phyloP scores from a whole-genome alignment of 345 rosid species.

The Brassica incana region DNA sequence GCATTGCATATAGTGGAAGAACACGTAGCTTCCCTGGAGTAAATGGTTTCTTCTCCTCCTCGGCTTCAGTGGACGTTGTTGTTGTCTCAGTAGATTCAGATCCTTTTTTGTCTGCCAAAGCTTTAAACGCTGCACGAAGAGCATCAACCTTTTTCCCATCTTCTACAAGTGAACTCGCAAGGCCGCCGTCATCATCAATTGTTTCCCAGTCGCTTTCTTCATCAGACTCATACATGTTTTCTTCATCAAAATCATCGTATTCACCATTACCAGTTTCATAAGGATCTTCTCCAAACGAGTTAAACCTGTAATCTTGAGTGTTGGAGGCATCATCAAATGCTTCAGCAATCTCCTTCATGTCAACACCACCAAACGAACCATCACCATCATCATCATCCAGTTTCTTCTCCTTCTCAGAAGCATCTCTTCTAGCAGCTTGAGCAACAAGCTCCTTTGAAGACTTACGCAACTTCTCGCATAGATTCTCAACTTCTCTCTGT shows the following conservation, averaged over 20 bases:
- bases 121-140: slow-evolving; percentile 73
- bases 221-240: slow-evolving; percentile 33
- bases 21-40: neutral
- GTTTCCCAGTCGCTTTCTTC: slow-evolving; percentile 72
- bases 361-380: neutral
- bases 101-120: slow-evolving; percentile 49
- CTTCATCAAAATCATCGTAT: slow-evolving; percentile 26
- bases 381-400: neutral
- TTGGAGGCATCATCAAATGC: neutral
- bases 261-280: slow-evolving; percentile 31
- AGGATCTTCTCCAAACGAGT: slow-evolving; percentile 47
- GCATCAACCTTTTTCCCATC: slow-evolving; percentile 51
- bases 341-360: neutral
- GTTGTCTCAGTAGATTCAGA: neutral
- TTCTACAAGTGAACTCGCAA: slow-evolving; percentile 30
- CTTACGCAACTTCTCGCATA: neutral
- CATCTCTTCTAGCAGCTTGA: slow-evolving; percentile 1
- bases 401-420: neutral
- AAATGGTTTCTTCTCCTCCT: neutral
- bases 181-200: slow-evolving; percentile 32
- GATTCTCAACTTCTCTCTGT: neutral
- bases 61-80: neutral
- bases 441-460: neutral
- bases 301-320: neutral
- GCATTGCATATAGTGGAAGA: neutral